Base-by-base conservation (phyloP, 192 early-diverging fungal genomes). In the Coemansia sp. region DNA sequence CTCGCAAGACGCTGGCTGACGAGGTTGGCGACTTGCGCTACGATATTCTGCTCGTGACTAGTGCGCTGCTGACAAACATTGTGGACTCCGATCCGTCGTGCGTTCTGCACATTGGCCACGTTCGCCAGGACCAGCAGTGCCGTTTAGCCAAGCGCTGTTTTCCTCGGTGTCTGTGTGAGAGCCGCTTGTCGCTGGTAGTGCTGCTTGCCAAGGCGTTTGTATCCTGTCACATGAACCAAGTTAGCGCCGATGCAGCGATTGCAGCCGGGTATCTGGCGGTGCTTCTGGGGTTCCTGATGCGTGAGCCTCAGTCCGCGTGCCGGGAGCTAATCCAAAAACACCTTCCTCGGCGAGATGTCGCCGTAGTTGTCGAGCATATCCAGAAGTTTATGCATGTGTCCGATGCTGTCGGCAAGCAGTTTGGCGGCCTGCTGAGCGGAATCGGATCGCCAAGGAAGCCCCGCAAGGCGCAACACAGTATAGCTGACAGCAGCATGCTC, bases 231-330 rank as follows among this genome's bases (percentile, higher is more conserved):
- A 26, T 48, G 12, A 55, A 53, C 0, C 20, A 9, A 2, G n/a
- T 27, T 14, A 60, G 47, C 19, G 51, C 57, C 3, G 72, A 75
- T 39, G 65, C 72, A 1, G 39, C 48, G 8, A 32, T 75, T 53
- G 61, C 72, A 2, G 72, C 72, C 2, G 72, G 72, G 2, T 75
- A 75, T 40, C 27, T 75, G 21, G 40, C 72, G 8, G 72, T 75
- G 12, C 53, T 75, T 8, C 35, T 75, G 23, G 72, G 72, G 0
- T 60, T 75, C 19, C 23, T 75, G 38, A 50, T 75, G 58, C 57
- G 61, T 3, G 58, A 60, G 8, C 44, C 60, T 6, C 46, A 50
- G 14, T 22, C 46, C 9, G 20, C 9, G 6, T 42, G 57, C 22
- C 49, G 53, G 0, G 42, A 64, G 5, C 15, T 45, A 1, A 50